Base-by-base conservation (phyloP, 805 yeast species). In the Cyberlindnera petersonii region DNA sequence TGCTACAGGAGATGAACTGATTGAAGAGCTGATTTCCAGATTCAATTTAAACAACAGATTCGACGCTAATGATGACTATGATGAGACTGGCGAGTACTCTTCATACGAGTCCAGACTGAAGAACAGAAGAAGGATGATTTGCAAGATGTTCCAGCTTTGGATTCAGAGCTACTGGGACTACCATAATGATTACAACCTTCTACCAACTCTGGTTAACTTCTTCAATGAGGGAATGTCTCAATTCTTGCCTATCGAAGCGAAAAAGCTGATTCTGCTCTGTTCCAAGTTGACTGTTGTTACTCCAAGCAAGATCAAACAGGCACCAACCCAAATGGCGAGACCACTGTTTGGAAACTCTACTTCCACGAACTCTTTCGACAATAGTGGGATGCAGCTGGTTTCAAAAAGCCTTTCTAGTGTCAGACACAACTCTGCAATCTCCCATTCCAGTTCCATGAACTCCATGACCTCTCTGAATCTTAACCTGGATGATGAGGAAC, bases 81-180 rank as follows among this genome's bases (percentile, higher is more conserved):
- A 61, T 4, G 59, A 55, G 27, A 62, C 58, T 32, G 68, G 65
- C 4, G 61, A 56, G 28, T 67, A 58, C 40, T 63, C 74, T 2
- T 62, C 72, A 2, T 50, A 47, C 35, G 52, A 16, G 43, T 61
- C 47, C 66, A 71, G 42, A 65, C 72, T 15, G 64, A 71, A 47
- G 51, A 79, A 71, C 46, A 71, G 93, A 57, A 66, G 91, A 54
- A 75, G 77, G 44, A 61, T 82, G 33, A 78, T 87, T 27, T 77
- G 82, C 48, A 76, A 74, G 47, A 69, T 82, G 58, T 75, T 88
- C 55, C 84, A 79, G 57, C 66, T 76, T 24, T 91, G 98, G 98
- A 64, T 91, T 59, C 95, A 87, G 59, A 81, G 93, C 36, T 88
- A 83, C 57, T 91, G 96, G 96, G 76, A 79, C 46, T 75, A 74